A percentile compares a stretch with the other conserved stretches of the same genome.
Evolutionary conservation across 352 stramenopile species (phyloP).

Genomic region (Discostella stelligera): DNA sequence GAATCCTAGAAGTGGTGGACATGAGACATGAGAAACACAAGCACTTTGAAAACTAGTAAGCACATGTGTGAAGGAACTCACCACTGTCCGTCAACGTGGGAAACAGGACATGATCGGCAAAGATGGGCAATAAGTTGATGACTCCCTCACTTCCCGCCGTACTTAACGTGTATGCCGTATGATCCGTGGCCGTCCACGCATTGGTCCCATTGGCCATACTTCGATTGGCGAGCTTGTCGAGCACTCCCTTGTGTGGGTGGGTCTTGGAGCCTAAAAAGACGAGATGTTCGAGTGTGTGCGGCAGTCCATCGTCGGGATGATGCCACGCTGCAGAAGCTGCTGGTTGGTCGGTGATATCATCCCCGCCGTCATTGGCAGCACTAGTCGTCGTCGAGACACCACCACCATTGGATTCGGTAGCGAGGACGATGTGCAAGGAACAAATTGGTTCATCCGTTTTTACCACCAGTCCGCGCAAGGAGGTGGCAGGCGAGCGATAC

Average conservation of each 20-base stretch:
- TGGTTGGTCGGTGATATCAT: too few relatives aligned
- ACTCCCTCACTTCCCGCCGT: constrained; percentile 64
- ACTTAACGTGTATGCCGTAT: constrained; percentile 68
- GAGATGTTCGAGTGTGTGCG: constrained; percentile 72
- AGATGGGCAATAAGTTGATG: constrained; percentile 64
- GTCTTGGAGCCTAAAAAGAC: constrained; percentile 60
- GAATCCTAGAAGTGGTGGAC: constrained; percentile 35
- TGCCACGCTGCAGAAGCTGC: constrained; percentile 16
- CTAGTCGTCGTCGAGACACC: neutral
- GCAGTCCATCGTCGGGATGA: constrained; percentile 60
- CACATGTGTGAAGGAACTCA: neutral
- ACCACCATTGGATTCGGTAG: constrained; percentile 50
- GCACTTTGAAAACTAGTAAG: neutral
- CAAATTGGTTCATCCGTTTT: constrained; percentile 47
- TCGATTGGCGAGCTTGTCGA: constrained; percentile 70
- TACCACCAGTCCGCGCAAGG: constrained; percentile 31
- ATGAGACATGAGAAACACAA: neutral
- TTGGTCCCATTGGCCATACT: constrained; percentile 70
- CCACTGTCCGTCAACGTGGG: constrained; percentile 58
- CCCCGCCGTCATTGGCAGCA: neutral
- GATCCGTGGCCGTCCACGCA: constrained; percentile 68
- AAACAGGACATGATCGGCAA: constrained; percentile 70
- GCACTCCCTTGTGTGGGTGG: constrained; percentile 64
- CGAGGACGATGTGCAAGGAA: constrained; percentile 53
- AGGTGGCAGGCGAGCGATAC: constrained; percentile 33